A percentile compares a stretch with the other conserved stretches of the same genome.
Evolutionary conservation across 805 yeast genomes (phyloP).

Genomic region (Suhomyces prunicola): DNA sequence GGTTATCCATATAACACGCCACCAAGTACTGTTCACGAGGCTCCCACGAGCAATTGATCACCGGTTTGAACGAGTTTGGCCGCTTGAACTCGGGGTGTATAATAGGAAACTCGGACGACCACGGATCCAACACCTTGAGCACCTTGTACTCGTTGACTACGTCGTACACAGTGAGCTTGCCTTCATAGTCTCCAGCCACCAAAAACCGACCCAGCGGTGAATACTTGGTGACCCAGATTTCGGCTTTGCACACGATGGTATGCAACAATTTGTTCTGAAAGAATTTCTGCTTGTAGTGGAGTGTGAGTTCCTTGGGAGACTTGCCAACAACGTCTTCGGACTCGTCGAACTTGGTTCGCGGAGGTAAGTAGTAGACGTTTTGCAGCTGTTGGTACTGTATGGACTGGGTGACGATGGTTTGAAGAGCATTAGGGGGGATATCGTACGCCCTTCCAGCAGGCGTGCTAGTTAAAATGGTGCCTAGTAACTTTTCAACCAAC

Average conservation of each 20-base stretch:
- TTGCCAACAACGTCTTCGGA: neutral
- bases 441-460: constrained; percentile 8
- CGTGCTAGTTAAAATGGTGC: constrained; percentile 1
- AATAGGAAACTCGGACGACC: constrained; percentile 22
- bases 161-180: constrained; percentile 62
- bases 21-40: constrained; percentile 64
- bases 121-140: constrained; percentile 29
- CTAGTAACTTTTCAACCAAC: constrained; percentile 8
- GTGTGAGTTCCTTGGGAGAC: neutral
- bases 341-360: constrained; percentile 14
- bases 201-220: constrained; percentile 73
- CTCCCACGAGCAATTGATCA: constrained; percentile 73
- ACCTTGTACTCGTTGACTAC: constrained; percentile 43
- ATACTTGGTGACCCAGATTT: constrained; percentile 81
- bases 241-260: constrained; percentile 50
- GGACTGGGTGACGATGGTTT: constrained; percentile 21
- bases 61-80: constrained; percentile 38
- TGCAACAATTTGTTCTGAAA: constrained; percentile 50
- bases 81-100: constrained; percentile 25
- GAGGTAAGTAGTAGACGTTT: constrained; percentile 28
- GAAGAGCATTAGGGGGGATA: constrained; percentile 22
- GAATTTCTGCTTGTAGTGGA: constrained; percentile 5
- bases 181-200: constrained; percentile 76
- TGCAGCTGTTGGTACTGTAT: constrained; percentile 19
- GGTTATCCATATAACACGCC: constrained; percentile 69